Percentiles rank a stretch among this genome's conserved stretches.
Evolutionary conservation across 2,329 filamentous ascomycete genomes (phyloP).

Genomic region (Xylaria sp.): DNA sequence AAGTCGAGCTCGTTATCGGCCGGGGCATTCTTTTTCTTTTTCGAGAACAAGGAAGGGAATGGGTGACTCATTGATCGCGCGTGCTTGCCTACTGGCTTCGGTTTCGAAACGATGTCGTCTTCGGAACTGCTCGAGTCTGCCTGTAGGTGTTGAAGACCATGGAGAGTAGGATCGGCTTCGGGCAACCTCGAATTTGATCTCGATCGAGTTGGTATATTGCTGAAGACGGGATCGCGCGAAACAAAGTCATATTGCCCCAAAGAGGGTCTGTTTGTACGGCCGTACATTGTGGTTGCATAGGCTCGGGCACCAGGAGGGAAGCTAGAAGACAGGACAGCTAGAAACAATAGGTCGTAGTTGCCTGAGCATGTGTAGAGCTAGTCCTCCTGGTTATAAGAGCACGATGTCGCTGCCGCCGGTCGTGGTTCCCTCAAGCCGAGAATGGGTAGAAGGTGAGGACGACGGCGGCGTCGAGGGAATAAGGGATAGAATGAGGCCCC

Average conservation of each 20-base stretch:
- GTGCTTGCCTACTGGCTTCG: constrained; percentile 54
- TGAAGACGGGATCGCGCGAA: constrained; percentile 40
- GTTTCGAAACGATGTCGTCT: constrained; percentile 45
- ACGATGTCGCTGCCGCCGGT: constrained; percentile 8
- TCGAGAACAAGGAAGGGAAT: constrained; percentile 77
- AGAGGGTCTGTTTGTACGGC: constrained; percentile 44
- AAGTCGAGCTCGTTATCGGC: constrained; percentile 48
- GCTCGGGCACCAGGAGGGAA: constrained; percentile 24
- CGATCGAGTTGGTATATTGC: constrained; percentile 40
- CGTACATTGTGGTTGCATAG: constrained; percentile 42
- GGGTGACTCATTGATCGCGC: constrained; percentile 82
- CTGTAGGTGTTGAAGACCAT: constrained; percentile 41
- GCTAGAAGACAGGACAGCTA: constrained; percentile 36
- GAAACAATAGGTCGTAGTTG: constrained; percentile 22
- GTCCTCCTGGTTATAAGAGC: constrained; percentile 2
- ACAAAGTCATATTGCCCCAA: constrained; percentile 46
- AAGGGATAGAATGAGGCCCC: not conserved
- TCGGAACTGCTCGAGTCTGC: constrained; percentile 59
- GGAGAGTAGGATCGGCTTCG: constrained; percentile 40
- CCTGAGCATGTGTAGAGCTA: constrained; percentile 34
- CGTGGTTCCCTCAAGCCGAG: constrained; percentile 9
- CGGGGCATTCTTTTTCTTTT: constrained; percentile 64
- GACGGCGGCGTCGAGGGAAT: not conserved
- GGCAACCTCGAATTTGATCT: constrained; percentile 46
- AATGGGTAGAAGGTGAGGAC: not conserved